These are phyloP conservation scores for Pleurozium schreberi DNA, from an alignment of 225 moss, liverwort and hornwort species.

Conservation along the genomic window DNA sequence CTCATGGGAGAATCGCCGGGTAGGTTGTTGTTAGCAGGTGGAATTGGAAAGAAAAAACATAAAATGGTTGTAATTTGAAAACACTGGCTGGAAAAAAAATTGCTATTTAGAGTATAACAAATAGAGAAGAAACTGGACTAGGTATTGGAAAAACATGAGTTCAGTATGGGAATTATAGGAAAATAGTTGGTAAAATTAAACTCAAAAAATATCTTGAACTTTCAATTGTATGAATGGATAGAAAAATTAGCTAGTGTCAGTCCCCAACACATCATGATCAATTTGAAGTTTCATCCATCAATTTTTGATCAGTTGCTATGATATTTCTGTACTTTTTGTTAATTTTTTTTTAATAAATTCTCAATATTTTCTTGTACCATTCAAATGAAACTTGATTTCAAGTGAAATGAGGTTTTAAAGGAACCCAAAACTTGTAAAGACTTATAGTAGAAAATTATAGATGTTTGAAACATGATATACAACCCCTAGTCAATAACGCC, in stretches of 20 bases:
- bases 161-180: no score
- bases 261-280: no score
- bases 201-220: background rate
- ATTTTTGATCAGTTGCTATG: background rate
- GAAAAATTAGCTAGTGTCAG: background rate
- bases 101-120: background rate
- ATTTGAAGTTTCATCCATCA: background rate
- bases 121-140: background rate
- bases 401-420: background rate
- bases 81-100: no score
- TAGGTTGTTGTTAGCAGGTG: background rate
- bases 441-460: no score
- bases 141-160: background rate
- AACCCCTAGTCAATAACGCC: no score
- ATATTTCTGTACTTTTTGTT: background rate
- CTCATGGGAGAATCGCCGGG: background rate
- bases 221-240: background rate
- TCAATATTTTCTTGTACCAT: background rate
- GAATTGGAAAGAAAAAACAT: background rate
- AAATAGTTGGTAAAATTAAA: background rate
- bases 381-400: background rate
- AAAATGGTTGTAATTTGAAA: background rate
- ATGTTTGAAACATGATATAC: no score
- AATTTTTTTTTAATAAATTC: fast-evolving
- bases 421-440: no score